These are phyloP conservation scores for Apophysomyces variabilis DNA, from an alignment of 371 early-diverging fungal genomes.

Conservation along the genomic window DNA sequence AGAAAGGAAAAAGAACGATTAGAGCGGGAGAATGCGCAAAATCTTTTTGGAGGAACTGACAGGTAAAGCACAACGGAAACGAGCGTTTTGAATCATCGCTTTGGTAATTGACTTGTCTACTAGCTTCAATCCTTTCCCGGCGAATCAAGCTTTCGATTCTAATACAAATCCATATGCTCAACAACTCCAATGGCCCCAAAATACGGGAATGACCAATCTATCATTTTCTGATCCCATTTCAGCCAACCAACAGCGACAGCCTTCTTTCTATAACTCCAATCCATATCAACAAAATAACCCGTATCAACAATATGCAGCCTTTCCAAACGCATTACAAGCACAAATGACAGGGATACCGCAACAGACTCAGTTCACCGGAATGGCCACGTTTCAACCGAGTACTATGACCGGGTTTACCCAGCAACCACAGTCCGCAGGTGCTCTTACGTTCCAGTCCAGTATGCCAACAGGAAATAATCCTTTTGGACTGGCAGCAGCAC, in stretches of 20 bases:
- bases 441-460: neutral
- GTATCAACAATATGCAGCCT: slow-evolving; percentile 21
- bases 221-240: slow-evolving; percentile 28
- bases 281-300: slow-evolving; percentile 29
- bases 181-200: slow-evolving; percentile 22
- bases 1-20: slow-evolving; percentile 33
- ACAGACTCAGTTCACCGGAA: neutral
- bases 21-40: slow-evolving; percentile 50
- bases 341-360: neutral
- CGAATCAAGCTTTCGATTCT: slow-evolving; percentile 17
- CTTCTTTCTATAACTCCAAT: slow-evolving; percentile 29
- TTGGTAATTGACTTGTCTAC: neutral
- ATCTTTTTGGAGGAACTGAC: slow-evolving; percentile 32
- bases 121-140: slow-evolving; percentile 34
- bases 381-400: slow-evolving; percentile 2
- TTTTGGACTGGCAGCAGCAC: neutral
- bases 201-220: slow-evolving; percentile 25
- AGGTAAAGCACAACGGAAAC: slow-evolving; percentile 7
- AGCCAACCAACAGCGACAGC: slow-evolving; percentile 35
- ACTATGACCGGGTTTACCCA: slow-evolving; percentile 8
- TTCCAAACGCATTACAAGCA: neutral
- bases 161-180: slow-evolving; percentile 21
- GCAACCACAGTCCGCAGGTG: slow-evolving; percentile 10
- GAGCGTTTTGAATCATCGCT: neutral
- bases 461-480: slow-evolving; percentile 9